Conservation (phyloP, 441 rosid genomes). For the Flueggea neowawraea region DNA sequence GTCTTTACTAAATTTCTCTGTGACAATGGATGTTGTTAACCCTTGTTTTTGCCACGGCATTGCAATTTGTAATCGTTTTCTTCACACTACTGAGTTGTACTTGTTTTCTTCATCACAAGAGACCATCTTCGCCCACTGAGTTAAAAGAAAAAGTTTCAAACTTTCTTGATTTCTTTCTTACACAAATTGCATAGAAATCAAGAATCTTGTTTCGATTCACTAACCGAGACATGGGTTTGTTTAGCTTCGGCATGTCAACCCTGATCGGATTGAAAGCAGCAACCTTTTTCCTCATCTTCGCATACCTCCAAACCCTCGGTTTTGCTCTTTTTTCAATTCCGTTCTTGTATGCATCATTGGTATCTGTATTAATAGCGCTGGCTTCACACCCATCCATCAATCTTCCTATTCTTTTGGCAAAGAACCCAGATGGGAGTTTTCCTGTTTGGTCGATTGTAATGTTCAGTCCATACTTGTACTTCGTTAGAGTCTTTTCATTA, state of each 20-base stretch:
- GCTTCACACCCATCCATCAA: conserved; percentile 60
- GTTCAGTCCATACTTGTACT: conserved; percentile 52
- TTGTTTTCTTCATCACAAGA: too few species aligned
- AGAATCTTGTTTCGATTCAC: too few species aligned
- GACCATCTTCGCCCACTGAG: too few species aligned
- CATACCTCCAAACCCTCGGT: conserved; percentile 24
- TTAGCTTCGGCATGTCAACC: conserved; percentile 34
- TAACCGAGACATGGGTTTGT: conserved; percentile 31
- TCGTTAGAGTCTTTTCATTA: conserved; percentile 38
- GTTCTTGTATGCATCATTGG: conserved; percentile 49
- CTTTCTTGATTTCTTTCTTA: too few species aligned
- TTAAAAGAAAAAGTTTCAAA: too few species aligned
- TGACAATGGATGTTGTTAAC: too few species aligned
- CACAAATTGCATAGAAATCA: too few species aligned
- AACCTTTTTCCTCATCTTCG: conserved; percentile 28
- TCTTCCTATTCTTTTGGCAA: conserved; percentile 61
- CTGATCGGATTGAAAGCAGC: conserved; percentile 39
- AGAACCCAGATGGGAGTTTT: conserved; percentile 58
- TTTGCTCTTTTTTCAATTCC: conserved; percentile 34
- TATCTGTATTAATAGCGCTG: conserved; percentile 41
- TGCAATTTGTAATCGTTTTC: too few species aligned
- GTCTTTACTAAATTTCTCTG: too few species aligned
- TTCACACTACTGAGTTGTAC: too few species aligned
- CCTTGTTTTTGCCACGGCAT: too few species aligned
- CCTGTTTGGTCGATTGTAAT: conserved; percentile 54